Evolutionary conservation across 2,329 filamentous ascomycete species (phyloP).

Genomic region (Pestalotiopsis fici): DNA sequence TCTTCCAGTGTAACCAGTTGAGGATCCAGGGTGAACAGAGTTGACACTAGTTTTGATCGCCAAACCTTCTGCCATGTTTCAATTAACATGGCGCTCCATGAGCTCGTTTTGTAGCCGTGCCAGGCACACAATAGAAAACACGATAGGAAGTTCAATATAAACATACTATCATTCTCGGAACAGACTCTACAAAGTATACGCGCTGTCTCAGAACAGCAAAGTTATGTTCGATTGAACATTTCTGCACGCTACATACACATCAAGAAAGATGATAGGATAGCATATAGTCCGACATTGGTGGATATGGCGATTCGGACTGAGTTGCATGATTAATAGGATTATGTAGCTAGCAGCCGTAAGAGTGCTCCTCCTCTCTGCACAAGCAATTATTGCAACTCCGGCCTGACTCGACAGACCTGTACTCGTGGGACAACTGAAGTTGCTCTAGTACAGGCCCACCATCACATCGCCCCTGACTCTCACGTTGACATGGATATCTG

Average conservation of each 20-base stretch:
- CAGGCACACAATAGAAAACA: too few relatives aligned
- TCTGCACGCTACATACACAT: too few relatives aligned
- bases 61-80: background rate
- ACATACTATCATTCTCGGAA: too few relatives aligned
- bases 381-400: background rate
- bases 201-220: too few relatives aligned
- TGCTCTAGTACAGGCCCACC: conserved; percentile 55
- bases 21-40: background rate
- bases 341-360: background rate
- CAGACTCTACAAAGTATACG: too few relatives aligned
- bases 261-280: background rate
- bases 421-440: background rate
- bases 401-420: background rate
- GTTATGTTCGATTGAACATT: too few relatives aligned
- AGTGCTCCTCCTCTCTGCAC: too few relatives aligned
- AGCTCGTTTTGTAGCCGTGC: background rate
- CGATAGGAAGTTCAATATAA: too few relatives aligned
- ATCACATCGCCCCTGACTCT: conserved; percentile 62
- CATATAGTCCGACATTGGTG: background rate
- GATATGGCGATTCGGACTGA: too few relatives aligned
- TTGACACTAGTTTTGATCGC: background rate
- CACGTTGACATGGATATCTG: conserved; percentile 62
- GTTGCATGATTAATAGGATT: background rate
- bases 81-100: background rate
- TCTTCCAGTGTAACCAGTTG: background rate